These are phyloP conservation scores for Aspergillus pseudoglaucus DNA, from an alignment of 2,329 filamentous ascomycete species.

Conservation along the genomic window DNA sequence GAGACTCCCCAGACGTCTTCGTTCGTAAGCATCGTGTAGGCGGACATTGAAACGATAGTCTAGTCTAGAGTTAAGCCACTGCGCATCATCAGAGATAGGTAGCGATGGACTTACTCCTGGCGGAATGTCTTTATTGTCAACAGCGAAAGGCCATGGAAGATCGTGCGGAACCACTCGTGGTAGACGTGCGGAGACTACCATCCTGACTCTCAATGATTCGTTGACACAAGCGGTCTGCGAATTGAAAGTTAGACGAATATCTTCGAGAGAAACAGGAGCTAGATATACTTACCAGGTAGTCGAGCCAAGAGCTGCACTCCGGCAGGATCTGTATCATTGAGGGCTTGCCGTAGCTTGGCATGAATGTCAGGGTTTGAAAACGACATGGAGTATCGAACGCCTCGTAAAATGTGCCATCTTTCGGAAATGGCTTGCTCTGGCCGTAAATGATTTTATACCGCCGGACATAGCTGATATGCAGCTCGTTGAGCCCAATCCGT, in stretches of 20 bases:
- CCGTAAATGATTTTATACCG: conserved; percentile 7
- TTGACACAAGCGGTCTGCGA: conserved; percentile 3
- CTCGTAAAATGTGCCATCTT: conserved; percentile 1
- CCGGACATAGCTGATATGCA: conserved; percentile 4
- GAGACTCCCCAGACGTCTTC: conserved; percentile 4
- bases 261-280: too few species aligned
- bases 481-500: conserved; percentile 6
- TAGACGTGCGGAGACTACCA: conserved; percentile 5
- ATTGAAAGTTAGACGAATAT: not conserved
- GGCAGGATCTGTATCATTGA: not conserved
- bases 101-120: conserved; percentile 1
- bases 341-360: not conserved
- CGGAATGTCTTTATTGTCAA: conserved; percentile 4
- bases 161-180: conserved; percentile 4
- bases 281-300: conserved; percentile 1
- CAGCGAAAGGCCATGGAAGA: not conserved
- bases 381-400: conserved; percentile 3
- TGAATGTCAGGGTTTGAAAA: not conserved
- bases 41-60: conserved; percentile 4
- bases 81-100: not conserved
- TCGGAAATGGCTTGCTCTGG: conserved; percentile 5
- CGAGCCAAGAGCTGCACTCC: not conserved
- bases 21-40: conserved; percentile 4
- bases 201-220: conserved; percentile 5
- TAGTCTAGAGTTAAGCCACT: not conserved